These are phyloP conservation scores for Ustilago xerochloae DNA, from an alignment of 1,284 basidiomycete species.

Conservation along the genomic window DNA sequence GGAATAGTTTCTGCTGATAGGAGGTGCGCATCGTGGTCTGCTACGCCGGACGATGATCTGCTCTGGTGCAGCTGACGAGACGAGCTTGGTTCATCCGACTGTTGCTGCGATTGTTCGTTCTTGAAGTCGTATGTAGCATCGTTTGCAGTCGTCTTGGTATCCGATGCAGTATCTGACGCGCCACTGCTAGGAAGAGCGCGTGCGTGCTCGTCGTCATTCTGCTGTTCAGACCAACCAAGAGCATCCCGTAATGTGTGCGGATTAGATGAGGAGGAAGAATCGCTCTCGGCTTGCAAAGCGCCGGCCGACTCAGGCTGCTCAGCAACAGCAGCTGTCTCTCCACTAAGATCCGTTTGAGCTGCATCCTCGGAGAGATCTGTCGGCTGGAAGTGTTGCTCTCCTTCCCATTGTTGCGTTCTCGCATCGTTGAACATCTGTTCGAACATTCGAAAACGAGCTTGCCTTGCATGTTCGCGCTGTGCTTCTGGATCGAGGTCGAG, in stretches of 20 bases:
- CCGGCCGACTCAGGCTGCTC: not conserved
- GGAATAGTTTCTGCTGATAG: not conserved
- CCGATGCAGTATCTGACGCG: not conserved
- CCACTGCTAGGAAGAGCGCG: not conserved
- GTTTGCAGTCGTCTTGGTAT: not conserved
- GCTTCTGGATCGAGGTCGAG: constrained; percentile 24
- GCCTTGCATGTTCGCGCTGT: constrained; percentile 27
- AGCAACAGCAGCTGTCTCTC: not conserved
- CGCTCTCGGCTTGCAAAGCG: not conserved
- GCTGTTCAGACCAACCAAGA: constrained; percentile 23
- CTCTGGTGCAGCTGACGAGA: not conserved
- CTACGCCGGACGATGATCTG: not conserved
- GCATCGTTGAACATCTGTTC: not conserved
- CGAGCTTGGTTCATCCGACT: not conserved
- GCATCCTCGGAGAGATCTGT: too few relatives aligned
- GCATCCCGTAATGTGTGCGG: not conserved
- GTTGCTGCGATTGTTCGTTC: not conserved
- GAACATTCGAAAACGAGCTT: constrained; percentile 21
- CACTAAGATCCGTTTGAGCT: not conserved
- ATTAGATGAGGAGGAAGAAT: not conserved
- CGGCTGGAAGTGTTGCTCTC: too few relatives aligned
- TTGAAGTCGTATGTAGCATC: not conserved
- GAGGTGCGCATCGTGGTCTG: not conserved
- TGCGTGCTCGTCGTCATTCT: not conserved
- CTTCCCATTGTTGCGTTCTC: too few relatives aligned